Evolutionary conservation across 2,329 filamentous ascomycete genomes (phyloP).

Genomic region (Acrocalymma vagum): DNA sequence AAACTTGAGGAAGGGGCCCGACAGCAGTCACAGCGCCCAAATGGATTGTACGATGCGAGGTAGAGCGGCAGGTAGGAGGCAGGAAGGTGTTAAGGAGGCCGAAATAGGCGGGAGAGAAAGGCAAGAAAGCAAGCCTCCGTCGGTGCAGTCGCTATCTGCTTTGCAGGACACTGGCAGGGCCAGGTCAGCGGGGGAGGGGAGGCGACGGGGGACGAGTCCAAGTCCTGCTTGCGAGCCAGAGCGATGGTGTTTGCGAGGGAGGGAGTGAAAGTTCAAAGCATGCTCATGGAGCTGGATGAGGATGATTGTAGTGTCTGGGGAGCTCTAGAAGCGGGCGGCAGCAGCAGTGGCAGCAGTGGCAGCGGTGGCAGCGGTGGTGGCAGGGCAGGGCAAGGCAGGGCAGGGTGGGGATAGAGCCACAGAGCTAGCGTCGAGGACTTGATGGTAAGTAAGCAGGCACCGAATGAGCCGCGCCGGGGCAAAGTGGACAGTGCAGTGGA

Average conservation of each 20-base stretch:
- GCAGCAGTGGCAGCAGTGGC: slow-evolving; percentile 13
- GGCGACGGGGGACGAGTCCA: slow-evolving; percentile 43
- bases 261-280: too few relatives aligned
- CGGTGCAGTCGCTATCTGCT: slow-evolving; percentile 48
- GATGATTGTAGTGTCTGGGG: slow-evolving; percentile 28
- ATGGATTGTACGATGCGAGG: slow-evolving; percentile 8
- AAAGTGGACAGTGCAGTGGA: too few relatives aligned
- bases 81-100: slow-evolving; percentile 52
- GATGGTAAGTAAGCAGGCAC: slow-evolving; percentile 27
- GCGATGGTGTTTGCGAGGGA: slow-evolving; percentile 34
- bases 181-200: slow-evolving; percentile 33
- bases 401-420: slow-evolving; percentile 35
- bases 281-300: slow-evolving; percentile 16
- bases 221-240: slow-evolving; percentile 49
- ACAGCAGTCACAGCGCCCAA: slow-evolving; percentile 20
- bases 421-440: slow-evolving; percentile 31
- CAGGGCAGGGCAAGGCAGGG: slow-evolving; percentile 26
- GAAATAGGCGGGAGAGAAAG: slow-evolving; percentile 55
- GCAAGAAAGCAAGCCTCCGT: slow-evolving; percentile 55
- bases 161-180: slow-evolving; percentile 36
- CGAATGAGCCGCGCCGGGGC: slow-evolving; percentile 10
- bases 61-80: slow-evolving; percentile 15
- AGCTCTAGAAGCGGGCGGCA: slow-evolving; percentile 22
- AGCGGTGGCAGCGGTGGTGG: slow-evolving; percentile 33
- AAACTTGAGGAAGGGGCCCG: slow-evolving; percentile 20